Conservation (phyloP, 2,329 filamentous ascomycete species). For the Aspergillus sp. region DNA sequence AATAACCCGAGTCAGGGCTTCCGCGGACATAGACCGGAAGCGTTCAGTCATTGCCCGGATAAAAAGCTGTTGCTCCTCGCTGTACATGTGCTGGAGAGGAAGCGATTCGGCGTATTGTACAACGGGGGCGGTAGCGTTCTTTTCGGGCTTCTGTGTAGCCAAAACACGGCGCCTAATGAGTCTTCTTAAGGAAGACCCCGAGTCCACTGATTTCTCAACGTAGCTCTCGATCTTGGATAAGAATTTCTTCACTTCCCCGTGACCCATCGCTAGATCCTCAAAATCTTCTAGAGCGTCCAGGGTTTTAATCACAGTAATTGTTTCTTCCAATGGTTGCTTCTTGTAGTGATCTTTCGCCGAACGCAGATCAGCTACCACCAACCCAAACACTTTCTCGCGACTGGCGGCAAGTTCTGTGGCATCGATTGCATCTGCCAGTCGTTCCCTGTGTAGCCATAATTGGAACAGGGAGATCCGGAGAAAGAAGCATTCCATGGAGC, state of each 20-base stretch:
- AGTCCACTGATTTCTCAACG: constrained; percentile 34
- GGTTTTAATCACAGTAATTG: constrained; percentile 36
- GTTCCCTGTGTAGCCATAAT: constrained; percentile 32
- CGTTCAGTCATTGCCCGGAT: constrained; percentile 35
- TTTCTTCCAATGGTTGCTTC: constrained; percentile 34
- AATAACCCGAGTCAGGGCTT: constrained; percentile 31
- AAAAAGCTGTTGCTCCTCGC: constrained; percentile 38
- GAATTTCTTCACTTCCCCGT: constrained; percentile 36
- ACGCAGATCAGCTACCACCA: constrained; percentile 36
- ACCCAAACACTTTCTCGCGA: constrained; percentile 34
- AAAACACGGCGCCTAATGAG: constrained; percentile 37
- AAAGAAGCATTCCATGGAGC: constrained; percentile 39
- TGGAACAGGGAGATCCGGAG: constrained; percentile 35
- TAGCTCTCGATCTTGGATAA: constrained; percentile 37
- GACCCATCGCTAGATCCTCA: constrained; percentile 35
- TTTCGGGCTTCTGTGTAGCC: constrained; percentile 28
- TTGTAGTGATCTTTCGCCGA: constrained; percentile 35
- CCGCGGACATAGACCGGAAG: constrained; percentile 33
- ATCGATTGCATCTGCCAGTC: constrained; percentile 30
- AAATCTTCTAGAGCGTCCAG: constrained; percentile 42
- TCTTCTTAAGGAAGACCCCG: constrained; percentile 26
- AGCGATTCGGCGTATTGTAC: constrained; percentile 37
- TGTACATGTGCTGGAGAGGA: constrained; percentile 36
- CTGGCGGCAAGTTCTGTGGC: constrained; percentile 30
- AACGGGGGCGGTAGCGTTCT: constrained; percentile 27